These are phyloP conservation scores for Aspergillus sclerotioniger DNA, from an alignment of 495 filamentous ascomycete species.

Conservation along the genomic window DNA sequence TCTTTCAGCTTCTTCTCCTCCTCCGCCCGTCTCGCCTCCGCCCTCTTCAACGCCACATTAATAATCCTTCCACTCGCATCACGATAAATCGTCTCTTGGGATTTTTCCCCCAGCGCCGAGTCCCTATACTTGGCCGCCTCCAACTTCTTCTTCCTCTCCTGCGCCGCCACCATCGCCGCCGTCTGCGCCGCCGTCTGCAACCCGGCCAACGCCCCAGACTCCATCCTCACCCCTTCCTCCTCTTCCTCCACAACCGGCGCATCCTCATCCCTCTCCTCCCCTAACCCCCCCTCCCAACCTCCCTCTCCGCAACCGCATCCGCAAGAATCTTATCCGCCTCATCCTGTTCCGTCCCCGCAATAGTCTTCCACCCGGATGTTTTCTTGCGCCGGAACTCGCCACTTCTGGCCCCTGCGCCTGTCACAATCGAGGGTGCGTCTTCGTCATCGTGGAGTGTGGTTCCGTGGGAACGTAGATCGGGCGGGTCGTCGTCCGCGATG, in stretches of 20 bases:
- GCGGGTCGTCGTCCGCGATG: constrained; percentile 88
- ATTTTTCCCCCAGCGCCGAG: constrained; percentile 34
- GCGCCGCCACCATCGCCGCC: constrained; percentile 73
- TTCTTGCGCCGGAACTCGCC: constrained; percentile 77
- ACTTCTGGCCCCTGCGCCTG: constrained; percentile 47
- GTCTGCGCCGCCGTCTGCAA: constrained; percentile 77
- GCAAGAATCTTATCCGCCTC: constrained; percentile 83
- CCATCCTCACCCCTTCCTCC: constrained; percentile 54
- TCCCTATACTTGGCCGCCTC: constrained; percentile 44
- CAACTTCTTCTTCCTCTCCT: constrained; percentile 52
- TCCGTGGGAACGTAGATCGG: constrained; percentile 58
- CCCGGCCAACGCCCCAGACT: constrained; percentile 80
- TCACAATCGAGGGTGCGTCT: constrained; percentile 44
- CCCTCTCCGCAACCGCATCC: constrained; percentile 64
- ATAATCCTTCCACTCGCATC: constrained; percentile 91
- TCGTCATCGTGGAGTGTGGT: constrained; percentile 47
- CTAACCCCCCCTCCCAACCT: constrained; percentile 35
- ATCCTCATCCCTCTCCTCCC: constrained; percentile 51
- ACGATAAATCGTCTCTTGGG: constrained; percentile 83
- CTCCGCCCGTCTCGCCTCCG: constrained; percentile 71
- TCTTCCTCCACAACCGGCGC: constrained; percentile 33
- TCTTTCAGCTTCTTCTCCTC: constrained; percentile 69
- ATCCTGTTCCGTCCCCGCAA: constrained; percentile 56
- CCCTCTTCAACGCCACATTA: constrained; percentile 84
- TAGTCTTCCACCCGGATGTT: constrained; percentile 72